Evolutionary conservation across 2,329 filamentous ascomycete species (phyloP).

Genomic region (Aphanoascus verrucosus): DNA sequence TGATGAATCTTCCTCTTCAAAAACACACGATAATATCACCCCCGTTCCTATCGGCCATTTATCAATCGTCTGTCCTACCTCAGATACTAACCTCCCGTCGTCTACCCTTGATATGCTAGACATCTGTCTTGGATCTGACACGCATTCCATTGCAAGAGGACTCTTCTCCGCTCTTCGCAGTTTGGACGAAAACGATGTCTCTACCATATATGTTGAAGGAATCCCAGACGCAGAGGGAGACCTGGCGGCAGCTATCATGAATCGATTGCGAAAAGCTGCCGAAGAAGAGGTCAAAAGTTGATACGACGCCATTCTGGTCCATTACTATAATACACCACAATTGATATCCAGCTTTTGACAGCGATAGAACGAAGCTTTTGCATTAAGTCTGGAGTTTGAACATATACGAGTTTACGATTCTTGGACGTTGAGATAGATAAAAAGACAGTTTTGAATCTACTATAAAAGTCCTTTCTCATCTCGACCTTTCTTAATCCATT

Average conservation of each 20-base stretch:
- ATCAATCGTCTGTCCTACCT: not conserved
- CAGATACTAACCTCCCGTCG: not conserved
- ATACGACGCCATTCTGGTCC: not conserved
- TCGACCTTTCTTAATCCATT: too few relatives aligned
- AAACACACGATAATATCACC: slow-evolving; percentile 15
- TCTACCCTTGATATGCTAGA: slow-evolving; percentile 45
- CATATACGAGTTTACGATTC: too few relatives aligned
- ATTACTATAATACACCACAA: too few relatives aligned
- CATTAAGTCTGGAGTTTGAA: too few relatives aligned
- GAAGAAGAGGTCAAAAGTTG: slow-evolving; percentile 25
- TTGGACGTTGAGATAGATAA: not conserved
- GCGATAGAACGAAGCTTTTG: too few relatives aligned
- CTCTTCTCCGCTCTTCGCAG: slow-evolving; percentile 80
- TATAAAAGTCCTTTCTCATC: too few relatives aligned
- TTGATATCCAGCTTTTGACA: too few relatives aligned
- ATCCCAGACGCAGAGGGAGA: slow-evolving; percentile 61
- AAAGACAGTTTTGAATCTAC: not conserved
- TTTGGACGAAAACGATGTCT: slow-evolving; percentile 66
- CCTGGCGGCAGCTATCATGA: slow-evolving; percentile 79
- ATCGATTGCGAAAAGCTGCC: slow-evolving; percentile 67
- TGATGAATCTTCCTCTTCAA: not conserved
- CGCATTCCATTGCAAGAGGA: slow-evolving; percentile 66
- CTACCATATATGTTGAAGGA: slow-evolving; percentile 84
- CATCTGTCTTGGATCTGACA: slow-evolving; percentile 60
- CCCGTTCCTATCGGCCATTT: slow-evolving; percentile 10